A percentile compares a stretch with the other conserved stretches of the same genome.
Conservation (phyloP, 371 early-diverging fungal species). For the Zopfochytrium polystomum region DNA sequence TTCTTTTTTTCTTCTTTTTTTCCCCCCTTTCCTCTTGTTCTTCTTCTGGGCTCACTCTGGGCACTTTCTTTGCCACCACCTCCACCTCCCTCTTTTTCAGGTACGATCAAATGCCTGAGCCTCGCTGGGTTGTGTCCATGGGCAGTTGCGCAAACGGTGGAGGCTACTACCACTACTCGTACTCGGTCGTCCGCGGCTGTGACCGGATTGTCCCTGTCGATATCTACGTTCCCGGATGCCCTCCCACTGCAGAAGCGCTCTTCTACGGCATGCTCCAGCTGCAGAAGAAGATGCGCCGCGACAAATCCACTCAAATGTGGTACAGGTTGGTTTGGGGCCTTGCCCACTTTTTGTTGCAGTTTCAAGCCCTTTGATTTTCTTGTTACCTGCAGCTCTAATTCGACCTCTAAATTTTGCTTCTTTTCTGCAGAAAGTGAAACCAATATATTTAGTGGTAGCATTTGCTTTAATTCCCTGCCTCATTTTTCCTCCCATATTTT, state of each 20-base stretch:
- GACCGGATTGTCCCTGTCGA: slow-evolving; percentile 90
- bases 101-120: slow-evolving; percentile 83
- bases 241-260: slow-evolving; percentile 93
- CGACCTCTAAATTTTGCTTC: too few species aligned
- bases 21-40: not conserved
- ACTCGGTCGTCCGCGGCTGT: slow-evolving; percentile 88
- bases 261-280: slow-evolving; percentile 95
- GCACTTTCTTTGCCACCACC: not conserved
- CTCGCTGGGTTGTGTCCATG: slow-evolving; percentile 98
- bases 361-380: too few species aligned
- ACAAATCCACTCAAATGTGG: slow-evolving; percentile 63
- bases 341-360: too few species aligned
- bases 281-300: slow-evolving; percentile 93
- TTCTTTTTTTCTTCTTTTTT: slow-evolving; percentile 1
- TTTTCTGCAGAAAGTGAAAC: too few species aligned
- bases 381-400: too few species aligned
- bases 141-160: slow-evolving; percentile 98
- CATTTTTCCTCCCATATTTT: too few species aligned
- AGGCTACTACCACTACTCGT: slow-evolving; percentile 98
- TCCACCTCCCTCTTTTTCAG: slow-evolving; percentile 7
- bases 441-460: too few species aligned
- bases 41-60: not conserved
- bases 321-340: slow-evolving; percentile 53
- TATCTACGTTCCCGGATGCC: slow-evolving; percentile 97
- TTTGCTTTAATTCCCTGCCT: too few species aligned